Evolutionary conservation across 2,329 filamentous ascomycete species (phyloP), one percentile per base, ranked within the genome.

Genomic region (Fusarium vanettenii): DNA sequence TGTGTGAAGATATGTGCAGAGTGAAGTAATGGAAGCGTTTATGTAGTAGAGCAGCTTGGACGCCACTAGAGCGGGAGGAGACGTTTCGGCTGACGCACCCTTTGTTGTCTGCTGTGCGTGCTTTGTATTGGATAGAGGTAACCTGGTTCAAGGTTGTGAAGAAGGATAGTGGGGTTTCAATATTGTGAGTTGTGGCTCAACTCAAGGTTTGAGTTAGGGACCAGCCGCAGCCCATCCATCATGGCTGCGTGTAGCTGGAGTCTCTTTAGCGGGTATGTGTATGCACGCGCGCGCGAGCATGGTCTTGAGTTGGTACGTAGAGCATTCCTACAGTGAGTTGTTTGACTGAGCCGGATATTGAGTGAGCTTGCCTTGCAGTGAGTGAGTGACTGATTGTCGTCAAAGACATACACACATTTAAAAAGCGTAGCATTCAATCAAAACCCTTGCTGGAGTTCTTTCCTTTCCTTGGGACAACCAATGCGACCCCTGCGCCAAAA

Each of bases 401-500:
- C 13, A 13, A 20, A 55, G 48, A 31, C 48, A 52, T 13, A 27
- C 50, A 7, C 29, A 52, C 52, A 69, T 66, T 60, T 66, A 45
- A 37, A 29, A 63, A 63, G 50, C 56, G 50, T 65, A 64, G 64
- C 63, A 67, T 66, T 60, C 27, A 48, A 33, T 59, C 56, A 59
- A 45, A 63, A 60, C 62, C 52, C 66, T 66, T 62, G 57, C 60
- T 66, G 67, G 45, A 65, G 63, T 69, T 59, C 35, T 62, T 60
- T 71, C 66, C 74, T 77, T 65, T 62, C 61, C 62, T 72, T 72
- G 70, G 45, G 60, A 67, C 60, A 29, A 74, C 60, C 56, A 62
- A 63, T 72, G 71, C 57, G 64, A 67, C 71, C 70, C 63, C 60
- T 75, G 69, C 69, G 67, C 31, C 60, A 72, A 74, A 74, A 66